Evolutionary conservation across 1,284 basidiomycete genomes (phyloP).

Genomic region (Veloporphyrellus conicus): DNA sequence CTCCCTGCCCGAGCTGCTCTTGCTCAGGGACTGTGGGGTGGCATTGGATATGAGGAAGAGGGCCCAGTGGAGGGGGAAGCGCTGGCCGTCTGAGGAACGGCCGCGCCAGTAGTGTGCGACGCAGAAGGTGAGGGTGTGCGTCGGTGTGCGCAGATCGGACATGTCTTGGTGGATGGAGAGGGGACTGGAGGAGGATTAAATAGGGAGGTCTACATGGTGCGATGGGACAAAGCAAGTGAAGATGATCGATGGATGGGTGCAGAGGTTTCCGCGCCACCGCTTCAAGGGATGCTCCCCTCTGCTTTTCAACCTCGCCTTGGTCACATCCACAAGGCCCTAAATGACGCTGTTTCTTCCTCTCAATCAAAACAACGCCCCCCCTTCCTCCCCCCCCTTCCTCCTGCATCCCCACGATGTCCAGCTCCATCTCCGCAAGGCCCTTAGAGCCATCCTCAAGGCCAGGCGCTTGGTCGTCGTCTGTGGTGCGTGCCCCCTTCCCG

Average conservation of each 20-base stretch:
- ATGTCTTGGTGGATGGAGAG: constrained; percentile 8
- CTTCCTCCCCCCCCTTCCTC: constrained; percentile 37
- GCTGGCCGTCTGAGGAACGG: constrained; percentile 19
- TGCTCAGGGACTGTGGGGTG: constrained; percentile 18
- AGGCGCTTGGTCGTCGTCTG: constrained; percentile 82
- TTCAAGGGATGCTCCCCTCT: constrained; percentile 14
- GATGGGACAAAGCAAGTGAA: constrained; percentile 14
- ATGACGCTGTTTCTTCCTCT: constrained; percentile 35
- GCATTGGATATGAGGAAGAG: constrained; percentile 29
- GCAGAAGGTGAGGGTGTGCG: constrained; percentile 27
- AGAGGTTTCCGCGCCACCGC: constrained; percentile 30
- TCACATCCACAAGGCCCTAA: constrained; percentile 24
- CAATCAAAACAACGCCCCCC: constrained; percentile 21
- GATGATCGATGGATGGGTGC: not conserved
- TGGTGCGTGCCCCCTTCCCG: constrained; percentile 49
- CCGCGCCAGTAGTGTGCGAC: constrained; percentile 33
- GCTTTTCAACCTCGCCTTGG: constrained; percentile 21
- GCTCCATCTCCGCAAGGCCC: constrained; percentile 47
- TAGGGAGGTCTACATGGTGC: constrained; percentile 3
- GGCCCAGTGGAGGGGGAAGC: constrained; percentile 31
- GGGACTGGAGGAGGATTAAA: not conserved
- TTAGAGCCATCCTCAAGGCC: constrained; percentile 70
- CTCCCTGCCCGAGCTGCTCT: constrained; percentile 24
- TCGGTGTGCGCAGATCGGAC: constrained; percentile 15
- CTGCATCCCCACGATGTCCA: constrained; percentile 35